Evolutionary conservation across 2,329 filamentous ascomycete species (phyloP), one percentile per base, ranked within the genome.

Genomic region (Paecilomyces sp.): DNA sequence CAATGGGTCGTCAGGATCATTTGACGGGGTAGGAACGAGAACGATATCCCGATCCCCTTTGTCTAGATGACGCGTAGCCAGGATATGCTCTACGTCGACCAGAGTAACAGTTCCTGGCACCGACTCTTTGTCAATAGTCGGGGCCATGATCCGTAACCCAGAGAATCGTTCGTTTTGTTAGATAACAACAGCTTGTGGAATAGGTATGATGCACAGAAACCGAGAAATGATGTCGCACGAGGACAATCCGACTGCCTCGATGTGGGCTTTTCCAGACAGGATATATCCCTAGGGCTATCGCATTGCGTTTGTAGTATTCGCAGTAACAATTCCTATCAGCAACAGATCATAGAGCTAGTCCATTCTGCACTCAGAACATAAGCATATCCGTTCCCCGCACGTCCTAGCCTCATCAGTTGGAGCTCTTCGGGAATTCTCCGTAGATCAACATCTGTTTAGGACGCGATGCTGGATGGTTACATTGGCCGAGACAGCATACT

Each of bases 1-100:
- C 55, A 80, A 65, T 12, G 78, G 78, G 62, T 81, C 79, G 58
- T 80, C 76, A 1, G 77, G 77, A 61, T 81, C 76, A 50, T 68
- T 64, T 1, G 77, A 79, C 0, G 79, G 79, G 2, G 70, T 65
- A 0, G 78, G 78, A 1, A 78, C 71, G 3, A 79, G 68, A 1
- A 79, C 70, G 54, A 80, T 76, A 51, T 78, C 75, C 25, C 62
- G 56, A 34, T 74, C 64, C 0, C 69, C 68, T 13, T 58, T 53
- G 11, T 68, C 65, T 22, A 71, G 59, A 65, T 74, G 70, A 15
- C 70, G 69, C 5, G 68, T 67, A 7, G 68, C 62, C 34, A 75
- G 58, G 18, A 70, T 71, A 62, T 75, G 70, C 3, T 74, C 67
- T 6, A 75, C 60, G 60, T 80, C 78, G 7, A 80, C 70, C 18